These are phyloP conservation scores for Arabis hirsuta DNA, from an alignment of 345 rosid species.

Conservation along the genomic window DNA sequence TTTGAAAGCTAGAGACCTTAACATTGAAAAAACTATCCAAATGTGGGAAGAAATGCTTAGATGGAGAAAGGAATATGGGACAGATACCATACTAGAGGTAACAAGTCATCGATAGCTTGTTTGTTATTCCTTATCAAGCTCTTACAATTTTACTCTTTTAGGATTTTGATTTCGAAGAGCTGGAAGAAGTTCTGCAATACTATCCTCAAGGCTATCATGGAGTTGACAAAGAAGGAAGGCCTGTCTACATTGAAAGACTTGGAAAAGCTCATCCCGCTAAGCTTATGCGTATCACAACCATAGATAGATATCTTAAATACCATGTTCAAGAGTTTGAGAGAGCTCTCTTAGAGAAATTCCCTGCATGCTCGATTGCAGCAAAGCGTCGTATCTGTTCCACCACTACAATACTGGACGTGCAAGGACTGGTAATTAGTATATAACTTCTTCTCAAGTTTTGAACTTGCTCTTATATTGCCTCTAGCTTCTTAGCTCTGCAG, in stretches of 20 bases:
- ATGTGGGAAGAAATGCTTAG: slow-evolving; percentile 99
- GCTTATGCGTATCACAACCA: slow-evolving; percentile 80
- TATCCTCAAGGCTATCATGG: slow-evolving; percentile 99
- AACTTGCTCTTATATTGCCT: slow-evolving; percentile 10
- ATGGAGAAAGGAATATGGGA: slow-evolving; percentile 89
- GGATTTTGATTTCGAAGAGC: slow-evolving; percentile 94
- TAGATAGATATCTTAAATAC: slow-evolving; percentile 83
- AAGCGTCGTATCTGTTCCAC: slow-evolving; percentile 77
- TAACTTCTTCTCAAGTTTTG: slow-evolving; percentile 2
- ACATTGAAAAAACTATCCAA: slow-evolving; percentile 75
- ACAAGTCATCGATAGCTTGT: neutral
- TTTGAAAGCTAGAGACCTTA: slow-evolving; percentile 88
- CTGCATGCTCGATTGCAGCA: slow-evolving; percentile 92
- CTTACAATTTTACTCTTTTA: slow-evolving; percentile 11
- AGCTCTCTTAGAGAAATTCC: slow-evolving; percentile 83
- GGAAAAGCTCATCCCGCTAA: slow-evolving; percentile 89
- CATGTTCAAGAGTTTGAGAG: slow-evolving; percentile 97
- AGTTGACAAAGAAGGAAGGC: slow-evolving; percentile 96
- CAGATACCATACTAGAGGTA: slow-evolving; percentile 88
- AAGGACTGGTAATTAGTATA: slow-evolving; percentile 76
- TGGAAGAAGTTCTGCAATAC: slow-evolving; percentile 86
- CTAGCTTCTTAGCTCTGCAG: slow-evolving; percentile 38
- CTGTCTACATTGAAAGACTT: slow-evolving; percentile 91
- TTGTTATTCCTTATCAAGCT: neutral
- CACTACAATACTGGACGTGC: slow-evolving; percentile 89